Evolutionary conservation across 495 filamentous ascomycete species (phyloP), one percentile per base, ranked within the genome.

Genomic region (Mytilinidion resinicola): DNA sequence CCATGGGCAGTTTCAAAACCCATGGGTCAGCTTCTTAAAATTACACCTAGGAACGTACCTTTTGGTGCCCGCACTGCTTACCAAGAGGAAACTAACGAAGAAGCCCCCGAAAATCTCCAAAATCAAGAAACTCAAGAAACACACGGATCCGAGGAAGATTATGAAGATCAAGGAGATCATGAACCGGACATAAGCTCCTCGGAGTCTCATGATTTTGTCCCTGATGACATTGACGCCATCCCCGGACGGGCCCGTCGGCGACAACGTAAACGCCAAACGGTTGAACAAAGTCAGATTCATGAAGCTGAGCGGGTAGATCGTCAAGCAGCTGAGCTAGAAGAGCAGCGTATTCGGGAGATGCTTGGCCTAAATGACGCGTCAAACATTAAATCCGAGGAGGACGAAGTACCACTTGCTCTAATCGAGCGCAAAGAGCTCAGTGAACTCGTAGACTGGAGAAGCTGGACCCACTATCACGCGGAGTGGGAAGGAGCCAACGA

Each of bases 281-380:
- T 63, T 0, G 73, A 76, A 57, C 64, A 70, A 10, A 64, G 51
- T 5, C 70, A 78, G 51, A 79, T 85, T 47, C 71, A 68, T 0
- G 78, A 85, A 51, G 74, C 80, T 0, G 83, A 87, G 56, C 56
- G 55, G 0, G 51, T 78, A 5, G 87, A 91, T 60, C 67, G 62
- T 20, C 66, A 75, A 58, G 65, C 71, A 12, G 79, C 80, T 57
- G 72, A 66, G 12, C 51, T 62, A 8, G 85, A 87, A 67, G 86
- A 91, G 70, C 64, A 67, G 37, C 61, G 68, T 11, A 56, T 90
- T 9, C 85, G 83, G 81, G 57, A 59, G 0, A 38, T 84, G 9
- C 66, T 91, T 10, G 70, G 69, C 5, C 15, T 33, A 12, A 9
- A 49, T 52, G 35, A 53, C 3, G 25, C 50, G 15, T 9, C 34